Percentiles rank a stretch among this genome's conserved stretches.
These are phyloP conservation scores for Exserohilum rostratum DNA, from an alignment of 2,329 filamentous ascomycete genomes.

Conservation along the genomic window DNA sequence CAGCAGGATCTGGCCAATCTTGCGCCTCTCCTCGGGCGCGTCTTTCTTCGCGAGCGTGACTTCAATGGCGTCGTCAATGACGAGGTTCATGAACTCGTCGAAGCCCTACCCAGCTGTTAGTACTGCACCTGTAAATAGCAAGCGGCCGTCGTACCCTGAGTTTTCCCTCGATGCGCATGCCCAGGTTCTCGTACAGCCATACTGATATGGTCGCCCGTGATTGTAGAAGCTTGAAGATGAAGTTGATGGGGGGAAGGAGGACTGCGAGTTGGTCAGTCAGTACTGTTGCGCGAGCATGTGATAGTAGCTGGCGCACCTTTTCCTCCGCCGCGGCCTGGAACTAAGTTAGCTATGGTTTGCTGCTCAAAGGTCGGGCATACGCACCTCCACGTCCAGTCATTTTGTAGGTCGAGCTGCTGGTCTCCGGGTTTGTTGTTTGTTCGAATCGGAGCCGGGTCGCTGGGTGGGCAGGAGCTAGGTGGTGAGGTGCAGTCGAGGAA, in stretches of 20 bases:
- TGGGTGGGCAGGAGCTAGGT: conserved; percentile 19
- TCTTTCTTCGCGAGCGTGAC: conserved; percentile 86
- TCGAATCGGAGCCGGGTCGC: conserved; percentile 11
- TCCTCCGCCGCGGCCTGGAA: conserved; percentile 62
- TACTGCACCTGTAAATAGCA: not conserved
- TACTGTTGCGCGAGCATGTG: conserved; percentile 9
- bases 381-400: conserved; percentile 46
- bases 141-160: conserved; percentile 72
- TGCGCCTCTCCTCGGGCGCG: conserved; percentile 74
- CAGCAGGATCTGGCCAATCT: conserved; percentile 81
- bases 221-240: conserved; percentile 91
- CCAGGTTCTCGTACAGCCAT: conserved; percentile 96
- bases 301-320: conserved; percentile 37
- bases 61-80: conserved; percentile 93
- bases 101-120: conserved; percentile 71
- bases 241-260: conserved; percentile 79
- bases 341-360: conserved; percentile 31
- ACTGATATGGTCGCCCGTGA: conserved; percentile 85
- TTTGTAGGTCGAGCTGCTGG: conserved; percentile 10
- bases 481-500: conserved; percentile 28
- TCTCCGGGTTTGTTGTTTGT: conserved; percentile 5
- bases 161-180: conserved; percentile 93
- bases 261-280: conserved; percentile 51
- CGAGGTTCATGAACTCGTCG: conserved; percentile 99
- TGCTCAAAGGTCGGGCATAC: conserved; percentile 7